Evolutionary conservation across 2,329 filamentous ascomycete species (phyloP), one percentile per base, ranked within the genome.

Genomic region (Ophiostoma quercus): DNA sequence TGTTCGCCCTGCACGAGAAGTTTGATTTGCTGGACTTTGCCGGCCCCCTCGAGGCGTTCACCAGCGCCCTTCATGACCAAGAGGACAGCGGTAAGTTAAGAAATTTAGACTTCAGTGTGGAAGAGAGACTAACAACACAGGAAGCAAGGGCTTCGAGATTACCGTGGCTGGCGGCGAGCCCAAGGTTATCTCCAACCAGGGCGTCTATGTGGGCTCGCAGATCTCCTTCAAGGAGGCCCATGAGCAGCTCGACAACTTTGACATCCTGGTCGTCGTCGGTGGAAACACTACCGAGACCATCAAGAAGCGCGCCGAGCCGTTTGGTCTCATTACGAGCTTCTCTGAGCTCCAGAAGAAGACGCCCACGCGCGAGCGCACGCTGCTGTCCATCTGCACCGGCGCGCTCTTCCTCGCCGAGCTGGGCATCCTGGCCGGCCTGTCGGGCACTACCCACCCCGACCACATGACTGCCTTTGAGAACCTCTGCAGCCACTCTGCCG

Each of bases 361-460:
- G 75, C 90, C 92, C 14, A 84, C 84, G 76, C 90, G 90, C 76
- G 92, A 96, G 83, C 90, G 92, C 75, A 94, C 92, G 67, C 83
- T 95, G 76, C 82, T 95, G 74, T 91, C 90, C 74, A 83, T 96
- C 79, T 93, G 90, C 83, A 92, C 91, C 66, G 92, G 91, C 73
- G 86, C 90, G 62, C 86, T 94, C 77, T 86, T 94, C 81, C 87
- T 94, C 67, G 92, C 89, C 72, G 84, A 91, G 76, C 85, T 89
- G 76, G 92, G 91, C 74, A 87, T 95, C 77, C 87, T 96, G 72
- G 87, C 89, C 74, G 92, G 92, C 73, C 84, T 95, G 34, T 88
- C 89, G 39, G 92, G 91, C 75, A 96, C 92, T 73, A 94, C 91
- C 71, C 92, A 95, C 79, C 89, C 91, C 72, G 91, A 95, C 79